Evolutionary conservation across 2,329 filamentous ascomycete genomes (phyloP), one percentile per base, ranked within the genome.

Genomic region (Botrytis sinoallii): DNA sequence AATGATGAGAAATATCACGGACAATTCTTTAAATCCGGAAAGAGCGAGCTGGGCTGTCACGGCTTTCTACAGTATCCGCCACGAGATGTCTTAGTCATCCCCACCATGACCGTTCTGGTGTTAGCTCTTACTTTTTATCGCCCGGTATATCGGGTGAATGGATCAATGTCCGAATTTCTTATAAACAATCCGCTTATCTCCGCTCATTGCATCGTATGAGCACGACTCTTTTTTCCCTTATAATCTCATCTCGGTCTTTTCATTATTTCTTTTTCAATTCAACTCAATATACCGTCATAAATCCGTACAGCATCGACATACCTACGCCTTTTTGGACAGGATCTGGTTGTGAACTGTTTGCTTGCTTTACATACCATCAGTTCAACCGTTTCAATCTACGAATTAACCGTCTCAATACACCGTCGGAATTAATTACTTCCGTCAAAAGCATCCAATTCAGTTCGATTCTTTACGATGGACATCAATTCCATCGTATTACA

Each of bases 401-500:
- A 14, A 32, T 9, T 12, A 29, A 22, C 61, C 38, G 40, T 16
- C 38, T 25, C 16, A 25, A n/a, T 35, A 57, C 29, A 35, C 29
- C 20, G n/a, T 18, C n/a, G 52, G 29, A n/a, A 16, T 38, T 44
- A 5, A 29, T 22, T 44, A 40, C 66, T 16, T n/a, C 44, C 18
- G 29, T 38, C 38, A 32, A 52, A 42, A 57, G 12, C n/a, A 42
- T 52, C 40, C 48, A 8, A 29, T 32, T 6, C 25, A 25, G 12
- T 22, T 12, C 35, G 38, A 8, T 38, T 44, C 25, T 32, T 40
- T 14, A 20, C 32, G n/a, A 73, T 73, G 71, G 71, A 73, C 29
- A 69, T 70, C 35, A 69, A 70, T 63, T 70, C 66, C 9, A 70
- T 73, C 35, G 67, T 59, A 14, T 38, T 73, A n/a, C 65, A 73